Evolutionary conservation across 139 green algal species (phyloP), one percentile per base, ranked within the genome.

Genomic region (Zygnema circumcarinatum): DNA sequence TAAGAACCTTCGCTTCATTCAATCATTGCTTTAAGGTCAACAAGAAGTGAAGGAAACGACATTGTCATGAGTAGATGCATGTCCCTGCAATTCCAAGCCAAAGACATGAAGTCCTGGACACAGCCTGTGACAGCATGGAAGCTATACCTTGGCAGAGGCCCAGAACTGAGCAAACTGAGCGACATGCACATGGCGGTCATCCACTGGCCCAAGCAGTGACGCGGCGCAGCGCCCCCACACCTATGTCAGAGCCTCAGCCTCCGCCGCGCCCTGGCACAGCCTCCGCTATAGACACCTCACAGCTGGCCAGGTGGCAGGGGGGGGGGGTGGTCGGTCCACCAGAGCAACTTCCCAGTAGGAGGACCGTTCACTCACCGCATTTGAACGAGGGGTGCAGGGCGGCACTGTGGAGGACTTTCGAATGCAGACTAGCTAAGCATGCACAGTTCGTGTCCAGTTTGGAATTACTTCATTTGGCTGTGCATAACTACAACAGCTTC

Each of bases 141-240:
- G 35, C 33, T 38, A 78, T 85, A 85, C 79, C 79, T 85, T 85
- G 33, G 79, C 79, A 7, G 47, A 39, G 47, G 79, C 40, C 79
- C 81, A 87, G 81, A 74, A 87, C 54, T 81, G 29, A 31, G 56
- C 35, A 52, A 82, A 79, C 31, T 87, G 35, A 83, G 56, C 81
- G 54, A 81, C 81, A 31, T 81, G 56, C 33, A 81, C 32, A 83
- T 87, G 29, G 81, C 25, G 62, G 35, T 47, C 62, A 87, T 87
- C 56, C 56, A 81, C 81, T 87, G 62, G 35, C 31, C 76, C 3
- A 2, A 36, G 39, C 31, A 40, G 53, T 53, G 31, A 67, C 11
- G 67, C 35, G 32, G 47, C 39, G 35, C 33, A 47, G 31, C 76
- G 38, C 53, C 31, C 53, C 39, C 76, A 3, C 76, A 83, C 31